Evolutionary conservation across 2,329 filamentous ascomycete species (phyloP).

Genomic region (Pseudopithomyces maydicus): DNA sequence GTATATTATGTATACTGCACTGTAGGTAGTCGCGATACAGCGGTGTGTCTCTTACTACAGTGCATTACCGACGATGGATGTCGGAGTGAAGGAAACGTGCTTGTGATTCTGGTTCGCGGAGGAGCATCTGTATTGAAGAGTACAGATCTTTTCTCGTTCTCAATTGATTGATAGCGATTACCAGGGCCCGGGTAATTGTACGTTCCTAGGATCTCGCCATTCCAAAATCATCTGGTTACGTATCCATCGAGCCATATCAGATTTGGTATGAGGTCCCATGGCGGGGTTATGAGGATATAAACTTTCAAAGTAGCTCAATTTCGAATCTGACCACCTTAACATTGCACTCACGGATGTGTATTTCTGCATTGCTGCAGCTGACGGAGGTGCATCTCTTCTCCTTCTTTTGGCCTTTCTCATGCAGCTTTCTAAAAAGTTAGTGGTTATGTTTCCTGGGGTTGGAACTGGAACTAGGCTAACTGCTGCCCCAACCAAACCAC

Average conservation of each 20-base stretch:
- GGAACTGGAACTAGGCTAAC: background rate
- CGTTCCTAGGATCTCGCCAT: background rate
- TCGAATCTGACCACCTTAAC: background rate
- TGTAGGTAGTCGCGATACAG: too few species aligned
- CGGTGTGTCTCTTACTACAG: too few species aligned
- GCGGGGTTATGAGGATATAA: background rate
- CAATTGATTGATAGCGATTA: too few species aligned
- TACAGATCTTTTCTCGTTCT: too few species aligned
- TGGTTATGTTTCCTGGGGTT: background rate
- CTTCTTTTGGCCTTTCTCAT: background rate
- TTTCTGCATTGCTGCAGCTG: background rate
- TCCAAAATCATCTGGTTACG: background rate
- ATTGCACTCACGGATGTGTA: background rate
- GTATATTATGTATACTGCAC: too few species aligned
- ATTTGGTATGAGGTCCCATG: background rate
- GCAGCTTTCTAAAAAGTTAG: background rate
- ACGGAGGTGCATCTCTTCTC: background rate
- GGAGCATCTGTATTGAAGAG: too few species aligned
- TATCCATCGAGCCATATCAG: background rate
- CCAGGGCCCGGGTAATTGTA: background rate
- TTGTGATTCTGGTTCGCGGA: too few species aligned
- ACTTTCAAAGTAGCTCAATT: background rate
- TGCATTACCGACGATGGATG: too few species aligned
- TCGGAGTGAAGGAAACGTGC: too few species aligned
- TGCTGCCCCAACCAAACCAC: background rate